phyloP scores from a whole-genome alignment of 164 flowering plant species.

The Nymphaea thermarum region DNA sequence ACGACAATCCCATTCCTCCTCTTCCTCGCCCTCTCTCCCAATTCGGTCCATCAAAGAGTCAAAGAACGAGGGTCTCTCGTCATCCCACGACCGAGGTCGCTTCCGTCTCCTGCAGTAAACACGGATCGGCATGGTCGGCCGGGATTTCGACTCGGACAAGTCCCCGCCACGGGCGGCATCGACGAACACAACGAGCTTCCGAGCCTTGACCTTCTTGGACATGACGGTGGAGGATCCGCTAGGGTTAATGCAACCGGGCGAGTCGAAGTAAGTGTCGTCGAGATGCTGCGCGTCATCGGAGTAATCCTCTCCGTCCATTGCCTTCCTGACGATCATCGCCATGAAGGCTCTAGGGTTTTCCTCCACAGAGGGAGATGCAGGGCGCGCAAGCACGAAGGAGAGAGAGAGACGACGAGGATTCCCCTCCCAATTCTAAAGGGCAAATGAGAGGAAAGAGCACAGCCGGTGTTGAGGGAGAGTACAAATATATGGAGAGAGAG shows the following conservation, averaged over 20 bases:
- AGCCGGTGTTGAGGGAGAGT: no score
- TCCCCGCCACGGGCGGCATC: neutral
- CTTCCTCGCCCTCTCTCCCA: neutral
- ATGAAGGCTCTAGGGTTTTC: neutral
- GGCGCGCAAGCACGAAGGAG: neutral
- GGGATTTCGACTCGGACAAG: neutral
- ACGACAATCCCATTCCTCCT: neutral
- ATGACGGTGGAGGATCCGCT: conserved; percentile 46
- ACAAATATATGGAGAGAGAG: neutral
- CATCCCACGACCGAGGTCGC: neutral
- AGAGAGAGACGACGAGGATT: no score
- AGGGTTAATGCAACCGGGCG: neutral
- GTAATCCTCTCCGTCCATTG: neutral
- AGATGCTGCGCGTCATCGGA: neutral
- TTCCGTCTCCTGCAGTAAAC: neutral
- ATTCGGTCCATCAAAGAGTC: neutral
- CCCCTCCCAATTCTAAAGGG: no score
- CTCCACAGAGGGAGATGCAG: neutral
- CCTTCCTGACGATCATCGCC: neutral
- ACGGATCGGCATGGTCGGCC: neutral
- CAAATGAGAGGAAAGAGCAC: no score
- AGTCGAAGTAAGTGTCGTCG: neutral
- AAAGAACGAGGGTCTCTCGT: neutral
- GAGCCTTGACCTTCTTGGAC: conserved; percentile 69
- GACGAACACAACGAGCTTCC: conserved; percentile 26